Percentiles rank a stretch among this genome's conserved stretches.
Evolutionary conservation across 441 rosid genomes (phyloP).

Genomic region (Gossypium laxum): DNA sequence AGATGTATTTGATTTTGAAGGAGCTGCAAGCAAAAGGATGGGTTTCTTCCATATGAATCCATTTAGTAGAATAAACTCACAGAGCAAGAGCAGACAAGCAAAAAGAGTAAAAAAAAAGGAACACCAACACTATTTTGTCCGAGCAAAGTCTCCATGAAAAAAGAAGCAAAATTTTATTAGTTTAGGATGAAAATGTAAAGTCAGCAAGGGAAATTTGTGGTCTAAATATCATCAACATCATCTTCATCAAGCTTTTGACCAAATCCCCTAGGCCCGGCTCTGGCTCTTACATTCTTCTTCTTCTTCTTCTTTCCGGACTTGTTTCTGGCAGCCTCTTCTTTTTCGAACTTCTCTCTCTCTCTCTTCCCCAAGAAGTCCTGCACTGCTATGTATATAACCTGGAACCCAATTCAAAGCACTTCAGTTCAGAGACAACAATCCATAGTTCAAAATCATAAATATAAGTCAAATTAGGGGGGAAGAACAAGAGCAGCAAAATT

Average conservation of each 20-base stretch:
- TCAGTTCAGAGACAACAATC: not conserved
- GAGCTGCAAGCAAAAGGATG: too few relatives aligned
- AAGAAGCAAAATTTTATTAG: not conserved
- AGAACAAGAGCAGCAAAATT: not conserved
- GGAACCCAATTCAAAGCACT: not conserved
- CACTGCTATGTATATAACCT: conserved; percentile 69
- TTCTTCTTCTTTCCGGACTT: conserved; percentile 49
- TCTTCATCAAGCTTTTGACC: conserved; percentile 54
- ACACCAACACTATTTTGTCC: not conserved
- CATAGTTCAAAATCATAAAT: not conserved
- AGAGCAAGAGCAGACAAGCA: not conserved
- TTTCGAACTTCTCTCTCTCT: conserved; percentile 65
- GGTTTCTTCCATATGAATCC: not conserved
- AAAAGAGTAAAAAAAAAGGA: not conserved
- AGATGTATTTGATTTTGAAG: too few relatives aligned
- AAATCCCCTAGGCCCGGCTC: conserved; percentile 66
- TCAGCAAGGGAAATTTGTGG: not conserved
- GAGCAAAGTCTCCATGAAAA: not conserved
- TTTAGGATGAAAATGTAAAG: not conserved
- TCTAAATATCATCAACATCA: conserved; percentile 7
- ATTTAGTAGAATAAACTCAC: not conserved
- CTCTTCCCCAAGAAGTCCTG: conserved; percentile 65
- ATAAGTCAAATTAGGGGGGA: not conserved
- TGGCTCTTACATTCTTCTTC: conserved; percentile 42
- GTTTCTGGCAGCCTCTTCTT: conserved; percentile 50